Base-by-base conservation (phyloP, 257 asterid species). In the Eucommia ulmoides region DNA sequence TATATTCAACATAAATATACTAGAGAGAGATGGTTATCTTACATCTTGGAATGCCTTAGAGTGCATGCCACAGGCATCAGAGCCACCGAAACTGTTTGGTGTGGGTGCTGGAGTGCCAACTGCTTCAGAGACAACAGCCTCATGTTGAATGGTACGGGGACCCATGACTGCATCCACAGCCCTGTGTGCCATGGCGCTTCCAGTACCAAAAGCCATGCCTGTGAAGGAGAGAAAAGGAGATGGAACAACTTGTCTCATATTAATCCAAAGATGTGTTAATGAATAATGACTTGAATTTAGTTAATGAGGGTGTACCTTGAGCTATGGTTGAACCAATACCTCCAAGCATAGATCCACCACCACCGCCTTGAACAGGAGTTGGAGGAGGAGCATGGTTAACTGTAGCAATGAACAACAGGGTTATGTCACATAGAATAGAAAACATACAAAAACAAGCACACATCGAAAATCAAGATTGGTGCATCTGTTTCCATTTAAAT, bases 121-220 rank as follows among this genome's bases (percentile, higher is more conserved):
- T 51, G 77, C 71, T 45, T 67, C 72, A 49, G 85, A 46, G 55
- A 7, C 75, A n/a, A 71, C 92, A 45, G 75, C 29, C 61, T 83
- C 95, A 33, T 79, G 93, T 45, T 77, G 84, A 60, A 84, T 58
- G 14, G 88, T 78, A 9, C 92, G 88, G 53, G 92, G 88, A 44
- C 95, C 95, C 69, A 81, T 18, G 48, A 84, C 72, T 45, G 84
- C 56, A 66, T 88, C 95, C 22, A 79, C 93, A 23, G 76, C 88
- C 63, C 93, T 74, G 50, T 83, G 93, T 18, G 82, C 97, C 54
- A 88, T 45, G 0, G 86, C 84, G 58, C 70, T 76, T 60, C 93
- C 94, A 56, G 69, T 59, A 35, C 97, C 93, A 48, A 75, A 83
- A 38, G 78, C 78, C 78, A 88, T 19, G 50, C 97, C 92, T 83